A percentile compares a stretch with the other conserved stretches of the same genome.
Conservation (phyloP, 139 green algal species). For the Ulvella scutata region DNA sequence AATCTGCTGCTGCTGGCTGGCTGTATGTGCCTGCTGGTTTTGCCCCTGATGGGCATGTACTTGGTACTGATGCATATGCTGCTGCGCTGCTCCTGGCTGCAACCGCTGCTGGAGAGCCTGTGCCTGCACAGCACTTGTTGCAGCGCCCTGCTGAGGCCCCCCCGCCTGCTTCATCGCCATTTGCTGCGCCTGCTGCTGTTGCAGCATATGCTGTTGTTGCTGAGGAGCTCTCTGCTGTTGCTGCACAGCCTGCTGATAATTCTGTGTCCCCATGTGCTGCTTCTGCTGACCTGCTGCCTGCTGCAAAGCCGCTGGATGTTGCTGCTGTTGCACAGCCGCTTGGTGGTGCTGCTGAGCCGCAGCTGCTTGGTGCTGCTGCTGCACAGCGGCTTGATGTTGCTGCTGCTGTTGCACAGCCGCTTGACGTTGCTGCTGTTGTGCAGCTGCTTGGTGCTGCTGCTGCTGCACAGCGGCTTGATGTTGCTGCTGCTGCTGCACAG, state of each 20-base stretch:
- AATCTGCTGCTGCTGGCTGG: background rate
- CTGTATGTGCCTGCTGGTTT: background rate
- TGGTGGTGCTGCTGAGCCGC: background rate
- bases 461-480: background rate
- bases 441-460: background rate
- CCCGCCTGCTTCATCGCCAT: background rate
- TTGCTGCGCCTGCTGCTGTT: background rate
- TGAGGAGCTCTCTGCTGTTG: too few relatives aligned
- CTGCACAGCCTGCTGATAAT: background rate
- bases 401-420: background rate
- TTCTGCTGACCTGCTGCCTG: background rate
- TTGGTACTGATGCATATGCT: background rate
- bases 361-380: too few relatives aligned
- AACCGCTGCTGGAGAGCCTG: background rate
- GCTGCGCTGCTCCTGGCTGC: background rate
- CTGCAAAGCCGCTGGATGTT: background rate
- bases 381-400: background rate
- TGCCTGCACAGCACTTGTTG: background rate
- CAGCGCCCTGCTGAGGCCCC: background rate
- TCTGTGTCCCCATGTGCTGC: background rate
- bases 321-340: background rate
- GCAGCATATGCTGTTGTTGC: background rate
- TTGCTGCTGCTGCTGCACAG: background rate
- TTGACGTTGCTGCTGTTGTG: background rate
- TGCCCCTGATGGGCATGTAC: background rate